phyloP scores from a whole-genome alignment of 306 rosid genomes.

The Comarum palustre region DNA sequence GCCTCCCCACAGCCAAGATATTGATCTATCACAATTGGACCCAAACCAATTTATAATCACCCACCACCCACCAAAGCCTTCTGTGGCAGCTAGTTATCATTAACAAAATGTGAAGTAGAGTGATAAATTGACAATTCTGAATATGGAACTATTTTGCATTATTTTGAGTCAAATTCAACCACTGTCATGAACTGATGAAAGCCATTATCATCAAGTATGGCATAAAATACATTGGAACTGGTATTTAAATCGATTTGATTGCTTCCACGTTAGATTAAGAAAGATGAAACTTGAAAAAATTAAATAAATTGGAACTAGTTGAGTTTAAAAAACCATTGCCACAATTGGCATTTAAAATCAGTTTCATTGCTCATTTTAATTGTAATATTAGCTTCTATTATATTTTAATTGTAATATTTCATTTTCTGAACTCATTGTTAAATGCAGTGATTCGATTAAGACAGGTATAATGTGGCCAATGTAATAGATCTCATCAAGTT shows the following conservation, averaged over 20 bases:
- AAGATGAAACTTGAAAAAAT: neutral
- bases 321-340: too few species aligned
- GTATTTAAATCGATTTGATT: neutral
- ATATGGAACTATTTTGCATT: neutral
- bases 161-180: neutral
- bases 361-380: neutral
- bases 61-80: constrained; percentile 7
- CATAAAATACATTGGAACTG: neutral
- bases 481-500: too few species aligned
- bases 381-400: too few species aligned
- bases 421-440: too few species aligned
- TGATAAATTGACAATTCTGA: neutral
- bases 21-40: constrained; percentile 34
- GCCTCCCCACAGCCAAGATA: constrained; percentile 21
- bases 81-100: constrained; percentile 9
- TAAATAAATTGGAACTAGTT: too few species aligned
- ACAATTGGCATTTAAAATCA: neutral
- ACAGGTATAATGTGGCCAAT: too few species aligned
- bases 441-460: too few species aligned
- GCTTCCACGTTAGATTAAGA: neutral
- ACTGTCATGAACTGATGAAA: too few species aligned
- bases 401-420: too few species aligned
- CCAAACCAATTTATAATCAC: constrained; percentile 28
- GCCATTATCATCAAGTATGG: neutral
- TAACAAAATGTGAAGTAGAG: neutral